These are phyloP conservation scores for Arthroderma sp. DNA, from an alignment of 2,329 filamentous ascomycete genomes.

Conservation along the genomic window DNA sequence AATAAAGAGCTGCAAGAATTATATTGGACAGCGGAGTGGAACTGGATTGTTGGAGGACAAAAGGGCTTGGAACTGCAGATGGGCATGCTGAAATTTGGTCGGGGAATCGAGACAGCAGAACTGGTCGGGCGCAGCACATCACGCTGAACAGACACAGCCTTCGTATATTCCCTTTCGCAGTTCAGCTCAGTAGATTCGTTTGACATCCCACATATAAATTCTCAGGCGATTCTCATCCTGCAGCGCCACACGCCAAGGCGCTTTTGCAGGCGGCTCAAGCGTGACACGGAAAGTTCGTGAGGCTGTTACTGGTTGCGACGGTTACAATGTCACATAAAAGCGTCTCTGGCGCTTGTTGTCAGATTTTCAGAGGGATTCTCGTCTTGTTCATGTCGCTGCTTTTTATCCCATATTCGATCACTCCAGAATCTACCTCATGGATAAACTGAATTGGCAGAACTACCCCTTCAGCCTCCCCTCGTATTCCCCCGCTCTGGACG, in stretches of 20 bases:
- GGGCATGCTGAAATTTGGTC: conserved; percentile 8
- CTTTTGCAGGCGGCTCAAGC: no score
- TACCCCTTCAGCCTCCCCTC: conserved; percentile 7
- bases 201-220: no score
- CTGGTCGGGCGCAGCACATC: neutral
- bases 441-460: conserved; percentile 5
- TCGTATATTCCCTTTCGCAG: no score
- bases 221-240: no score
- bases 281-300: no score
- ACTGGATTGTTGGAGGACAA: conserved; percentile 6
- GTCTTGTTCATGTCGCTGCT: neutral
- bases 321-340: no score
- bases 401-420: neutral
- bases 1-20: conserved; percentile 1
- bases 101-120: conserved; percentile 2
- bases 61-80: conserved; percentile 6
- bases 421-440: conserved; percentile 1
- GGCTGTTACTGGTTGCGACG: no score
- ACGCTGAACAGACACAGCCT: neutral
- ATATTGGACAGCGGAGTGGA: conserved; percentile 3
- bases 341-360: neutral
- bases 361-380: neutral
- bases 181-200: no score
- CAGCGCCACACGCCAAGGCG: no score
- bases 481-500: conserved; percentile 8